These are phyloP conservation scores for Pythium utonaiense DNA, from an alignment of 352 stramenopile genomes.

Conservation along the genomic window DNA sequence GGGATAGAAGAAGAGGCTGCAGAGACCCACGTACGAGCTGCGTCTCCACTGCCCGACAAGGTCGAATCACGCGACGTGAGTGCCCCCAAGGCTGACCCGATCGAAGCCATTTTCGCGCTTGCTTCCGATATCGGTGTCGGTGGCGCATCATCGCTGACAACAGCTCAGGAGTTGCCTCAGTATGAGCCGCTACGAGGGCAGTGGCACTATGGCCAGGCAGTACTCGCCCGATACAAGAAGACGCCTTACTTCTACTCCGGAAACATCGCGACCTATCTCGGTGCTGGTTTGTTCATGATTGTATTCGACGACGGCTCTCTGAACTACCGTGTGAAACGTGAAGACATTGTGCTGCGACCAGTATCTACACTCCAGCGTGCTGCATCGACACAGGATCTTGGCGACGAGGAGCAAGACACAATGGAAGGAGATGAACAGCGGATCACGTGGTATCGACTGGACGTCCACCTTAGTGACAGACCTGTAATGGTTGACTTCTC, in stretches of 20 bases:
- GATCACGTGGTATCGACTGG: conserved; percentile 23
- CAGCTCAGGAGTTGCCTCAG: conserved; percentile 10
- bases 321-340: conserved; percentile 61
- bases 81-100: not conserved
- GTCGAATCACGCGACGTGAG: not conserved
- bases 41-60: not conserved
- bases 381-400: not conserved
- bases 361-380: not conserved
- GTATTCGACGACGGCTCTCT: conserved; percentile 75
- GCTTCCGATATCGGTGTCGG: not conserved
- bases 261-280: conserved; percentile 75
- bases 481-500: conserved; percentile 34
- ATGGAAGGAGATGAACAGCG: conserved; percentile 7
- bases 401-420: not conserved
- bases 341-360: conserved; percentile 56
- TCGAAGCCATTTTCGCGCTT: conserved; percentile 15
- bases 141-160: not conserved
- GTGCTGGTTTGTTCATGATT: conserved; percentile 66
- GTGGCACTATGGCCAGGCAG: conserved; percentile 58
- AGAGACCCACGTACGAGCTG: not conserved
- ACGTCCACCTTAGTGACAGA: conserved; percentile 28
- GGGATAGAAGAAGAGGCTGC: not conserved
- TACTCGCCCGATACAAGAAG: conserved; percentile 67
- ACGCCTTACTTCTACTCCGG: conserved; percentile 78
- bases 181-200: conserved; percentile 55